Percentiles rank a stretch among this genome's conserved stretches.
These are phyloP conservation scores for Hyaloperonospora brassicae DNA, from an alignment of 352 stramenopile species.

Conservation along the genomic window DNA sequence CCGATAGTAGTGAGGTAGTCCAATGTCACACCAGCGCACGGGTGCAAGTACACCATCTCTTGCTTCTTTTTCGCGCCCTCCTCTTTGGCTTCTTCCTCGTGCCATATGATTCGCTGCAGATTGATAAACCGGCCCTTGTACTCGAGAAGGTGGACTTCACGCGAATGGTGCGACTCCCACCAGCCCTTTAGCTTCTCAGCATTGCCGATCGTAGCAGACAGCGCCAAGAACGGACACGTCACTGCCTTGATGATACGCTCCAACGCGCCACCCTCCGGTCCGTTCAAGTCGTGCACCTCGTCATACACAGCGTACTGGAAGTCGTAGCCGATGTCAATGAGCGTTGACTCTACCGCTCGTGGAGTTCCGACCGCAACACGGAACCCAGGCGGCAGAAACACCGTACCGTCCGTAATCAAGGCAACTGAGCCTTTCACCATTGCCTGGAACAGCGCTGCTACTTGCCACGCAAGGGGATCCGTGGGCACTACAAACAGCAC, in stretches of 20 bases:
- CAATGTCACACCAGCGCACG: slow-evolving; percentile 74
- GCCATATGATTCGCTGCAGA: slow-evolving; percentile 94
- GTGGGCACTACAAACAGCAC: slow-evolving; percentile 90
- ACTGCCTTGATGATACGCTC: slow-evolving; percentile 93
- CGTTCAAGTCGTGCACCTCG: slow-evolving; percentile 97
- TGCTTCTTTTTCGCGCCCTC: slow-evolving; percentile 38
- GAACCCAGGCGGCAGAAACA: slow-evolving; percentile 74
- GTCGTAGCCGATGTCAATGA: slow-evolving; percentile 85
- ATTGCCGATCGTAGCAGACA: slow-evolving; percentile 98
- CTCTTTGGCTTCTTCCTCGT: slow-evolving; percentile 44
- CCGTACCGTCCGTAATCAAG: slow-evolving; percentile 89
- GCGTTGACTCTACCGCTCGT: slow-evolving; percentile 88
- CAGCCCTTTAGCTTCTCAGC: slow-evolving; percentile 89
- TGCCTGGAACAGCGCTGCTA: slow-evolving; percentile 96
- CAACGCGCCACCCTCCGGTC: slow-evolving; percentile 93
- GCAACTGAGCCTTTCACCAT: slow-evolving; percentile 96
- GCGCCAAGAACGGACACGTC: slow-evolving; percentile 94
- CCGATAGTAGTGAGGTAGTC: slow-evolving; percentile 80
- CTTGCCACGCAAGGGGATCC: slow-evolving; percentile 97
- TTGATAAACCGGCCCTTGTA: slow-evolving; percentile 98
- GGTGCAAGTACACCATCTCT: slow-evolving; percentile 72
- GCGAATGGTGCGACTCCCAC: slow-evolving; percentile 88
- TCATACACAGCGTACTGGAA: slow-evolving; percentile 99
- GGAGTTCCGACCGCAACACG: slow-evolving; percentile 95
- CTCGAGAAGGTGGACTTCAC: slow-evolving; percentile 89